A percentile compares a stretch with the other conserved stretches of the same genome.
phyloP scores from a whole-genome alignment of 106 monocot genomes.

The Platanthera guangdongensis region DNA sequence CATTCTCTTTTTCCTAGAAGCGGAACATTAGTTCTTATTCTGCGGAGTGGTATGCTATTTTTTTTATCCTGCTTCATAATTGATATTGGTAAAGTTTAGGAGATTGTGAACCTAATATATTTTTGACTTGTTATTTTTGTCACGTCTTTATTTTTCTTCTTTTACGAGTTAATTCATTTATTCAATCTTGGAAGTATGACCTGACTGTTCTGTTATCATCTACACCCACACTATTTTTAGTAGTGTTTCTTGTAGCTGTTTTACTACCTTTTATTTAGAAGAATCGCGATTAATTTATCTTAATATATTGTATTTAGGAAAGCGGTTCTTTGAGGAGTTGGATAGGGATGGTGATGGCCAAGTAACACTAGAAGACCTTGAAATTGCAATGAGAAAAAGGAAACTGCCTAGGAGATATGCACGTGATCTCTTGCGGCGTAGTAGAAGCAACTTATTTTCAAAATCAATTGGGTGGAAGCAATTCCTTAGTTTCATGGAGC shows the following conservation, averaged over 20 bases:
- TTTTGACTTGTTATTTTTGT: background rate
- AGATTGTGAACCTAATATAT: background rate
- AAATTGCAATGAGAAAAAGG: constrained; percentile 85
- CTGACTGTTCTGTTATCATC: background rate
- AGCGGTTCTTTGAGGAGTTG: constrained; percentile 76
- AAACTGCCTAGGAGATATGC: constrained; percentile 73
- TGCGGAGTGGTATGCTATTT: background rate
- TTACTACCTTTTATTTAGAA: background rate
- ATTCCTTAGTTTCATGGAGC: constrained; percentile 84
- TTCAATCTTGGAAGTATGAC: background rate
- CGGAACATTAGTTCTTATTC: background rate
- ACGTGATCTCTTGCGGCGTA: constrained; percentile 53
- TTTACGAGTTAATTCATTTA: background rate
- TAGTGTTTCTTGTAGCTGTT: background rate
- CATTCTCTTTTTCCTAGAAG: background rate
- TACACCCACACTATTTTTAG: background rate
- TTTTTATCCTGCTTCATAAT: background rate
- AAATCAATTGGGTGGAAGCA: constrained; percentile 95
- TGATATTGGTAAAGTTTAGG: background rate
- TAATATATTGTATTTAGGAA: constrained; percentile 44
- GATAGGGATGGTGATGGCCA: constrained; percentile 87
- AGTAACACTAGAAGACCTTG: constrained; percentile 85
- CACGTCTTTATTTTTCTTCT: background rate
- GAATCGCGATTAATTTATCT: background rate
- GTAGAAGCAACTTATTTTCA: constrained; percentile 70